These are phyloP conservation scores for Irpex lacteus DNA, from an alignment of 1,284 basidiomycete species.

Conservation along the genomic window DNA sequence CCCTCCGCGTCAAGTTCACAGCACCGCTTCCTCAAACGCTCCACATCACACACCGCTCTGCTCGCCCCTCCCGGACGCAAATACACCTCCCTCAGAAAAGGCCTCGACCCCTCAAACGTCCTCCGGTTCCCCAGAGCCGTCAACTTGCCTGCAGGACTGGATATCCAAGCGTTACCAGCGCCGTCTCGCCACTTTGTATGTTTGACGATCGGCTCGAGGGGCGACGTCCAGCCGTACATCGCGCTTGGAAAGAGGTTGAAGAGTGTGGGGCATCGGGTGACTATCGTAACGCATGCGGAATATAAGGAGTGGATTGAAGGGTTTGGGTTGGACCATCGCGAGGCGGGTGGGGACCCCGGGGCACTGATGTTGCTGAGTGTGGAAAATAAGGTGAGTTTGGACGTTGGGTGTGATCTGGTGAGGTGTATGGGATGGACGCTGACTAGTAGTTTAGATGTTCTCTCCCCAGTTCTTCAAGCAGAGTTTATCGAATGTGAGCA, in stretches of 20 bases:
- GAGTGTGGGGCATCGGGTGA: constrained; percentile 52
- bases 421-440: background rate
- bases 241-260: constrained; percentile 44
- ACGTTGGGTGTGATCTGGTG: too few species aligned
- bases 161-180: constrained; percentile 23
- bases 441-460: constrained; percentile 55
- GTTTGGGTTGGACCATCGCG: constrained; percentile 66
- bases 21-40: background rate
- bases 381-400: constrained; percentile 48
- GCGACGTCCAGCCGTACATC: constrained; percentile 54
- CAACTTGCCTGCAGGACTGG: constrained; percentile 39
- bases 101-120: constrained; percentile 12
- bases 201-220: constrained; percentile 49
- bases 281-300: constrained; percentile 63
- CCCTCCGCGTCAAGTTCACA: background rate
- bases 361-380: constrained; percentile 62
- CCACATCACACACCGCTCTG: constrained; percentile 28
- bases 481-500: constrained; percentile 52
- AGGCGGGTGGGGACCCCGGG: constrained; percentile 78
- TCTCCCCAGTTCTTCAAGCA: constrained; percentile 82
- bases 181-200: constrained; percentile 41
- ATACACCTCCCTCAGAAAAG: constrained; percentile 8
- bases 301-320: constrained; percentile 60
- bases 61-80: constrained; percentile 39
- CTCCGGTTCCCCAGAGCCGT: constrained; percentile 44